These are phyloP conservation scores for Penicillium herquei DNA, from an alignment of 495 filamentous ascomycete species.

Conservation along the genomic window DNA sequence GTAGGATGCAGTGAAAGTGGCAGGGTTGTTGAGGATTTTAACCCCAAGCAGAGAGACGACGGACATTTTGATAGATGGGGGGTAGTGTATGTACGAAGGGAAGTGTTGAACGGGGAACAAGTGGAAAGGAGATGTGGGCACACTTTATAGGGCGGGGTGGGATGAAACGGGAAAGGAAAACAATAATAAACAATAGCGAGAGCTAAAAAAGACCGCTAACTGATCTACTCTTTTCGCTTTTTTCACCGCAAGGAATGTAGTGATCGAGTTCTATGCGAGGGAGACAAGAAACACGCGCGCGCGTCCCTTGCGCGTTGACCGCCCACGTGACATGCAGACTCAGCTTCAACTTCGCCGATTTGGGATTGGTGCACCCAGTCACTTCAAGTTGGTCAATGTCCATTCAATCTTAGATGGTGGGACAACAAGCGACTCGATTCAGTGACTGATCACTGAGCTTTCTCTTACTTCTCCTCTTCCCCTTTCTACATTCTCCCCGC, in stretches of 20 bases:
- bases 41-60: constrained; percentile 95
- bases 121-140: constrained; percentile 66
- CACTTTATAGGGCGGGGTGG: constrained; percentile 63
- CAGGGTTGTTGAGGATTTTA: constrained; percentile 94
- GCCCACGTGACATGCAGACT: constrained; percentile 24
- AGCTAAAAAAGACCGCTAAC: neutral
- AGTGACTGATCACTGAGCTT: too few relatives aligned
- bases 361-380: too few relatives aligned
- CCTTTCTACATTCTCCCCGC: too few relatives aligned
- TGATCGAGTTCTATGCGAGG: constrained; percentile 22
- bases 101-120: constrained; percentile 13
- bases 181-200: constrained; percentile 19
- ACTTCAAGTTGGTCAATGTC: too few relatives aligned
- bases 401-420: neutral
- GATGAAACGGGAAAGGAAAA: constrained; percentile 7
- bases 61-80: constrained; percentile 66
- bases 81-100: constrained; percentile 15
- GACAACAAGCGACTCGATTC: too few relatives aligned
- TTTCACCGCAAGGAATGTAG: constrained; percentile 28
- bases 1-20: constrained; percentile 82
- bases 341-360: neutral
- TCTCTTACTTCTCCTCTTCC: neutral
- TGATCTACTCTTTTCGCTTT: neutral
- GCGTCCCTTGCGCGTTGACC: constrained; percentile 31
- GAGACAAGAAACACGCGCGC: constrained; percentile 21